Evolutionary conservation across 139 green algal species (phyloP).

Genomic region (Coelastrella sp.): DNA sequence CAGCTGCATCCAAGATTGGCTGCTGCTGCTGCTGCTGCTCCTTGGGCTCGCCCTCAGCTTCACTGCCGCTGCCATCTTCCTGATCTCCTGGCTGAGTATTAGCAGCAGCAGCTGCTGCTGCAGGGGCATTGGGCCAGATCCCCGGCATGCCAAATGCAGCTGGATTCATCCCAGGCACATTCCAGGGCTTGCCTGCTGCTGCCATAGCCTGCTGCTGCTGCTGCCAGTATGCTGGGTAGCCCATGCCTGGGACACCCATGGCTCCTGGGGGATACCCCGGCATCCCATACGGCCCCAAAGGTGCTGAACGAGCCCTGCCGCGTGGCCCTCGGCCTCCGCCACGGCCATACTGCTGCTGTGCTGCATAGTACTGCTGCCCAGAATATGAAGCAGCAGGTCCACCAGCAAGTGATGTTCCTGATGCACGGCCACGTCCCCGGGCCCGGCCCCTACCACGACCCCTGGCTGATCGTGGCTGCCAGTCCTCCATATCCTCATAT

Average conservation of each 20-base stretch:
- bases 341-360: not conserved
- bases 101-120: conserved; percentile 40
- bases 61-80: conserved; percentile 16
- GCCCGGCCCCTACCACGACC: not conserved
- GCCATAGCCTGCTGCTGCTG: not conserved
- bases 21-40: conserved; percentile 5
- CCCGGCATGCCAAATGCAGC: conserved; percentile 11
- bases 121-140: not conserved
- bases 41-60: not conserved
- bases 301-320: not conserved
- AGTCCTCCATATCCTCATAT: conserved; percentile 16
- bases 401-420: not conserved
- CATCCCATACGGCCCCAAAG: not conserved
- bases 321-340: not conserved
- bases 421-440: not conserved
- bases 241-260: not conserved
- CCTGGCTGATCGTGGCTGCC: conserved; percentile 10
- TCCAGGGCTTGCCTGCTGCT: not conserved
- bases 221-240: not conserved
- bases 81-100: conserved; percentile 5
- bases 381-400: not conserved
- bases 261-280: not conserved
- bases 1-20: not conserved
- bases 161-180: conserved; percentile 2
- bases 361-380: not conserved